These are phyloP conservation scores for Vitis riparia DNA, from an alignment of 164 flowering plant species.

Conservation along the genomic window DNA sequence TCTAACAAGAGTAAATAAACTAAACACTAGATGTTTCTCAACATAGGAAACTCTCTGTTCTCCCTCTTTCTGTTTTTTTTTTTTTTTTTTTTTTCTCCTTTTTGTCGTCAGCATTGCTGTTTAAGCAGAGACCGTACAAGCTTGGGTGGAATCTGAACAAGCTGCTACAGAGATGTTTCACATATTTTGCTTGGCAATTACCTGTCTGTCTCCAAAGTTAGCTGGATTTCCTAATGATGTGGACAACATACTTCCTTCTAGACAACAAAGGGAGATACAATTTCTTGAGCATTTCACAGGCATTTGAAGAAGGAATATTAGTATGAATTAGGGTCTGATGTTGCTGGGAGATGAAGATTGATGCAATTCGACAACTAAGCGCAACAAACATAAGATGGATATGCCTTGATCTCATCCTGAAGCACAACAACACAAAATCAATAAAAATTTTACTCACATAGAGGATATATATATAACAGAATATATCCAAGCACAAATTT, in stretches of 20 bases:
- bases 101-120: no score
- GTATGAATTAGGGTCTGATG: neutral
- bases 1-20: no score
- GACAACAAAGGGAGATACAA: neutral
- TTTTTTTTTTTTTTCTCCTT: no score
- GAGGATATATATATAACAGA: no score
- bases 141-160: neutral
- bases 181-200: neutral
- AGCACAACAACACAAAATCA: slow-evolving; percentile 2
- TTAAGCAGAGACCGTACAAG: no score
- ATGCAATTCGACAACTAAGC: neutral
- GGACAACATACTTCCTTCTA: neutral
- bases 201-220: neutral
- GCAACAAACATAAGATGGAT: neutral
- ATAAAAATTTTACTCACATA: neutral
- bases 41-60: no score
- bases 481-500: no score
- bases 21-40: no score
- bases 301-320: neutral
- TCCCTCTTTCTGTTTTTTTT: no score
- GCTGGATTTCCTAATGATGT: neutral
- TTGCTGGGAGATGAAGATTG: neutral
- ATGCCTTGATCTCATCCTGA: neutral
- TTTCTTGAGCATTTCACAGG: neutral
- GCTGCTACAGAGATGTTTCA: neutral